Conservation (phyloP, 73 alveolate species). For the Stentor coeruleus region DNA sequence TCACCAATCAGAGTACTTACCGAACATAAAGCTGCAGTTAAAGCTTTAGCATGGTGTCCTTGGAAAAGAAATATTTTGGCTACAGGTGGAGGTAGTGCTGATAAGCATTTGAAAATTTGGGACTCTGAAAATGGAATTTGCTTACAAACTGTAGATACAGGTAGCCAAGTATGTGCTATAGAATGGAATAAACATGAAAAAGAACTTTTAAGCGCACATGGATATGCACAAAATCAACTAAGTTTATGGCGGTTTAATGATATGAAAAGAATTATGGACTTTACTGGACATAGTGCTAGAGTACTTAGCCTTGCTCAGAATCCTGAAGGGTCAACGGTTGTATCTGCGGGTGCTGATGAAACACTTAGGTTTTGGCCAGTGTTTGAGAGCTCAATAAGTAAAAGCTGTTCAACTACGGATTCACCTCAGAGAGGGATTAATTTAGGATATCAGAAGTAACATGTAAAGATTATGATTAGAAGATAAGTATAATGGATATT, state of each 20-base stretch:
- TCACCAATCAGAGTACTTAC: constrained; percentile 51
- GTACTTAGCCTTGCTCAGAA: constrained; percentile 84
- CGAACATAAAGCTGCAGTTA: constrained; percentile 97
- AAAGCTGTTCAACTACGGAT: too few species aligned
- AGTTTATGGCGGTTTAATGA: constrained; percentile 93
- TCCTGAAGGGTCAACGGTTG: constrained; percentile 97
- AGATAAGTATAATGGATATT: too few species aligned
- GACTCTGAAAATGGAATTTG: constrained; percentile 72
- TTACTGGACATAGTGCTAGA: constrained; percentile 93
- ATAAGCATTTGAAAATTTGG: constrained; percentile 93
- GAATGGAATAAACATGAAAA: constrained; percentile 70
- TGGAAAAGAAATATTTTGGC: constrained; percentile 88
- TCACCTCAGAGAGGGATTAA: too few species aligned
- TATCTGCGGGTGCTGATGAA: constrained; percentile 99
- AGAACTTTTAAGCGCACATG: constrained; percentile 87
- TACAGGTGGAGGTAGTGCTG: constrained; percentile 99
- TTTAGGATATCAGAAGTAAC: too few species aligned
- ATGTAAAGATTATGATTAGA: too few species aligned
- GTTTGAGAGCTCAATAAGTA: too few species aligned
- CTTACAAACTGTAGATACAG: constrained; percentile 76
- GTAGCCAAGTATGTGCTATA: constrained; percentile 93
- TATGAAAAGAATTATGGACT: constrained; percentile 88
- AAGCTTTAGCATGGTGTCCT: constrained; percentile 99
- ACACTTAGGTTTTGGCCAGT: constrained; percentile 99
- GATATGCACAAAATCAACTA: constrained; percentile 89